Evolutionary conservation across 2,329 filamentous ascomycete genomes (phyloP), one percentile per base, ranked within the genome.

Genomic region (Colletotrichum cereale): DNA sequence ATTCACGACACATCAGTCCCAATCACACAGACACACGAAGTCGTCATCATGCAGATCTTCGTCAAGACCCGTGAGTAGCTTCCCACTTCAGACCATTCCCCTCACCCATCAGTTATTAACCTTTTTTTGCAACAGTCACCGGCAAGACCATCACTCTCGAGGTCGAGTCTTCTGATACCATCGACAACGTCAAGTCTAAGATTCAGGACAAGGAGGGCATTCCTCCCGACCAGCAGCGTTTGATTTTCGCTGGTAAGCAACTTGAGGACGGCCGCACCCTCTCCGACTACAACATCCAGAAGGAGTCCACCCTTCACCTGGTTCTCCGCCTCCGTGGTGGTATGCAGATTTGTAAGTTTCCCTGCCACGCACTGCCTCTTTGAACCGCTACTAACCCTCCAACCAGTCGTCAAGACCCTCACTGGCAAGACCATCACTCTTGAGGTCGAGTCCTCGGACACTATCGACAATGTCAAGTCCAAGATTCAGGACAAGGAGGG

Each of bases 401-500:
- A 36, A 10, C 21, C 83, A 82, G 62, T 94, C 78, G 92, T 94
- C 80, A 94, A 94, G 87, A 94, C 92, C 18, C 83, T 98, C 72
- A 97, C 95, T 81, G 95, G 95, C 78, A 97, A 97, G 88, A 97
- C 95, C 63, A 97, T 97, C 80, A 97, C 95, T 8, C 87, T 97
- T 2, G 94, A 97, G 85, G 94, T 97, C 1, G 94, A 97, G 82
- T 95, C 92, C 0, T 93, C 90, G 0, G 95, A 97, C 78, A 97
- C 95, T 50, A 97, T 97, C 83, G 95, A 97, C 87, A 97, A 97
- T 74, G 95, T 98, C 48, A 98, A 98, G 90, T 91, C 89, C 62
- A 98, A 98, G 89, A 98, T 98, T 53, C 95, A 98, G 84, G 95
- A 98, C 80, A 98, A 98, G 90, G 95, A 98, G 84, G 95, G 95